Evolutionary conservation across 352 stramenopile genomes (phyloP).

Genomic region (Aphanomyces stellatus): DNA sequence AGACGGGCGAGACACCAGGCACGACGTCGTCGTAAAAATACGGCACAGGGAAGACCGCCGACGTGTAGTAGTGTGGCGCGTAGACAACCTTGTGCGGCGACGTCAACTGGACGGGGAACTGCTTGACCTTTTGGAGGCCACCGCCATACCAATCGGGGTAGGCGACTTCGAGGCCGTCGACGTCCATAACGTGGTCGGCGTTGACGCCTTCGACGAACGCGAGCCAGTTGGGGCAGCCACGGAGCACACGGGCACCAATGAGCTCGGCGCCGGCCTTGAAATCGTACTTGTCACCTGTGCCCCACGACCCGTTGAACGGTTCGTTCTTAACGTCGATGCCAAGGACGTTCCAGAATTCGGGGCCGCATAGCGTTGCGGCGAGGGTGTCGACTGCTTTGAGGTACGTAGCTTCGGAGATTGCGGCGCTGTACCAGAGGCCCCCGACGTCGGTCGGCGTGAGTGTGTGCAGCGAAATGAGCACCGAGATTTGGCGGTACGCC

Average conservation of each 20-base stretch:
- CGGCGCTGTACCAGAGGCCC: slow-evolving; percentile 39
- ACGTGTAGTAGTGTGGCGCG: slow-evolving; percentile 76
- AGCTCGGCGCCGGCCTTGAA: slow-evolving; percentile 59
- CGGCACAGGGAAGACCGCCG: slow-evolving; percentile 46
- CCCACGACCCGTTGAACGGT: slow-evolving; percentile 48
- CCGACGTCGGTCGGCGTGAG: slow-evolving; percentile 33
- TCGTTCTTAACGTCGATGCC: slow-evolving; percentile 76
- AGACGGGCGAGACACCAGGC: slow-evolving; percentile 22
- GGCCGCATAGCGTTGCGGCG: slow-evolving; percentile 43
- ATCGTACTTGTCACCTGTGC: slow-evolving; percentile 45
- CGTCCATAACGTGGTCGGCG: slow-evolving; percentile 28
- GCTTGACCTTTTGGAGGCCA: slow-evolving; percentile 48
- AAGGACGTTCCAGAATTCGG: slow-evolving; percentile 71
- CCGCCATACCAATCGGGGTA: slow-evolving; percentile 81
- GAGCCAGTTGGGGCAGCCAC: slow-evolving; percentile 60
- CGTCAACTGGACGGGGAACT: slow-evolving; percentile 36
- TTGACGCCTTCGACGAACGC: slow-evolving; percentile 77
- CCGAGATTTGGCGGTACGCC: slow-evolving; percentile 34
- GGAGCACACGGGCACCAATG: slow-evolving; percentile 68
- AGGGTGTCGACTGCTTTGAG: slow-evolving; percentile 42
- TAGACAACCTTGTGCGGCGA: slow-evolving; percentile 70
- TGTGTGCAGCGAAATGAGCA: slow-evolving; percentile 53
- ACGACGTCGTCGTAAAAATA: slow-evolving; percentile 67
- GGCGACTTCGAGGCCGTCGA: slow-evolving; percentile 33
- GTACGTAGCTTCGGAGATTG: slow-evolving; percentile 36